These are phyloP conservation scores for Punctularia strigosozonata DNA, from an alignment of 768 basidiomycete species.

Conservation along the genomic window DNA sequence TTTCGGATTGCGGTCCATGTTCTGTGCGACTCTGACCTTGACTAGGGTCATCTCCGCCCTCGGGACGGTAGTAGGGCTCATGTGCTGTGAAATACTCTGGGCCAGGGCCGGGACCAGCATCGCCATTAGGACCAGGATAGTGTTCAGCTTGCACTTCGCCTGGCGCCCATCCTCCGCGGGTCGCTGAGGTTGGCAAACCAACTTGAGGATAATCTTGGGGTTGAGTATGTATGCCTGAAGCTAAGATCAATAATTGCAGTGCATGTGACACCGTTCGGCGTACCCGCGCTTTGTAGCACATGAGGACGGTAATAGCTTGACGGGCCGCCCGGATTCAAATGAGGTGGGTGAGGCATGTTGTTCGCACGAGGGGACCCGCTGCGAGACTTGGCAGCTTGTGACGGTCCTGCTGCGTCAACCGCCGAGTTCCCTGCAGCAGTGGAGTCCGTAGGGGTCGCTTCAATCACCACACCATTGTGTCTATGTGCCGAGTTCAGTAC, in stretches of 20 bases:
- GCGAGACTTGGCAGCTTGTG: conserved; percentile 33
- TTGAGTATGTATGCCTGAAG: conserved; percentile 29
- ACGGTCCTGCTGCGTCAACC: conserved; percentile 17
- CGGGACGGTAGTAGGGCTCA: no score
- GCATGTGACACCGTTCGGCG: no score
- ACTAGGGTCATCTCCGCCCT: no score
- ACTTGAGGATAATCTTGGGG: conserved; percentile 28
- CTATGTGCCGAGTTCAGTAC: conserved; percentile 19
- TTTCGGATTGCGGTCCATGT: no score
- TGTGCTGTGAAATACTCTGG: no score
- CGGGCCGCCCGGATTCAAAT: conserved; percentile 23
- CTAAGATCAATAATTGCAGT: no score
- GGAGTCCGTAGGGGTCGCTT: conserved; percentile 11
- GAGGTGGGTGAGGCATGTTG: conserved; percentile 15
- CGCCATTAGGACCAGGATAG: no score
- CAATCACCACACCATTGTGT: conserved; percentile 59
- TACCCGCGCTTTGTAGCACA: conserved; percentile 35
- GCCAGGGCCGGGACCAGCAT: no score
- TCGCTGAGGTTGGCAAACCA: conserved; percentile 42
- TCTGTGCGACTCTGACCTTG: no score
- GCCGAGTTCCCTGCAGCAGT: conserved; percentile 12
- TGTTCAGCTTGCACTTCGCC: no score
- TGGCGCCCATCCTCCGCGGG: conserved; percentile 33
- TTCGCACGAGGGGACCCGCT: conserved; percentile 36
- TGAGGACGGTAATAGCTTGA: conserved; percentile 61